These are phyloP conservation scores for Lavandula angustifolia DNA, from an alignment of 257 asterid genomes.

Conservation along the genomic window DNA sequence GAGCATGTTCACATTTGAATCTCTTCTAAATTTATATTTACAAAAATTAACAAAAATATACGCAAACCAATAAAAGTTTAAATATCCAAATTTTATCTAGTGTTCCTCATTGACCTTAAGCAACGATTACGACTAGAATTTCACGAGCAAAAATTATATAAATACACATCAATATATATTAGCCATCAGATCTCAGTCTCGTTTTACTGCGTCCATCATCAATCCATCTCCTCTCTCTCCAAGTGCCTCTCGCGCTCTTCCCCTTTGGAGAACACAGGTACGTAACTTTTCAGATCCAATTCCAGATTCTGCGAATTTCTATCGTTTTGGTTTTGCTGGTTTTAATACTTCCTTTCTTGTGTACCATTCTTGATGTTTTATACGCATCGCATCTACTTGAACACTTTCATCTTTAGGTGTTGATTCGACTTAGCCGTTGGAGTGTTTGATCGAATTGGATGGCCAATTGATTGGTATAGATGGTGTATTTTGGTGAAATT, in stretches of 20 bases:
- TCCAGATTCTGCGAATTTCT: slow-evolving; percentile 22
- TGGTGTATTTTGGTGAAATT: not conserved
- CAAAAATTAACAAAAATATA: too few species aligned
- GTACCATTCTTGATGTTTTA: not conserved
- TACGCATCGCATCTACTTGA: slow-evolving; percentile 26
- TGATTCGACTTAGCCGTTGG: not conserved
- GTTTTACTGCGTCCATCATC: slow-evolving; percentile 33
- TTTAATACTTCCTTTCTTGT: not conserved
- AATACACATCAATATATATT: slow-evolving; percentile 10
- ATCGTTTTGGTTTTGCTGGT: not conserved
- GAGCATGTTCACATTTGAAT: too few species aligned
- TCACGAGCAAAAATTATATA: not conserved
- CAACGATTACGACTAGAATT: not conserved
- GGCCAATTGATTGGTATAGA: slow-evolving; percentile 1
- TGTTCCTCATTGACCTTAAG: too few species aligned
- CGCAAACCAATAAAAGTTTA: too few species aligned
- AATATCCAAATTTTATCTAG: too few species aligned
- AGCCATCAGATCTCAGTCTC: slow-evolving; percentile 42
- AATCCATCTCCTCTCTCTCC: slow-evolving; percentile 27
- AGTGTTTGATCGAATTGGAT: slow-evolving; percentile 10
- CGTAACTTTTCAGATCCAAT: slow-evolving; percentile 40
- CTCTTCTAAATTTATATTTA: too few species aligned
- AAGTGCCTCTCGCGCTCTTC: slow-evolving; percentile 32
- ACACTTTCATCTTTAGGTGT: not conserved
- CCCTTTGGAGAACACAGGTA: slow-evolving; percentile 36